Conservation (phyloP, 306 rosid genomes). For the Acacia crassicarpa region DNA sequence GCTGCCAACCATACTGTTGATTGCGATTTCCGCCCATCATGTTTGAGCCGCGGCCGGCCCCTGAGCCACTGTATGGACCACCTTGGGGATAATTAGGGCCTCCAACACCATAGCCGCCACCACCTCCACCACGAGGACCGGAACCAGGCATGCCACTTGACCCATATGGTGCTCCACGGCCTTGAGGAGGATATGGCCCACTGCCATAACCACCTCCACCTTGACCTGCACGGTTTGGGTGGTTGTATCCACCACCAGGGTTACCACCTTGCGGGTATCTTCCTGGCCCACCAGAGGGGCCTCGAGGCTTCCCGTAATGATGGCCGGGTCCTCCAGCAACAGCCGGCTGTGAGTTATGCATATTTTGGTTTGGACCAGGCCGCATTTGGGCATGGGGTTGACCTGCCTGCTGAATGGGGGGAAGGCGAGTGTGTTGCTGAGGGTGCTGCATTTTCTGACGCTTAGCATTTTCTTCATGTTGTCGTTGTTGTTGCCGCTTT, state of each 20-base stretch:
- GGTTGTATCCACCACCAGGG: slow-evolving; percentile 43
- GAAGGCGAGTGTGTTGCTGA: slow-evolving; percentile 36
- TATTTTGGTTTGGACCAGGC: slow-evolving; percentile 47
- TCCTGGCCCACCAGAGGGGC: slow-evolving; percentile 44
- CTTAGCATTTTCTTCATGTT: slow-evolving; percentile 61
- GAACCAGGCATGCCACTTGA: slow-evolving; percentile 58
- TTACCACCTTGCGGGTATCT: slow-evolving; percentile 48
- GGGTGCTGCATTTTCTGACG: slow-evolving; percentile 59
- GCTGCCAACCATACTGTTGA: slow-evolving; percentile 39
- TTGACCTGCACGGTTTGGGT: slow-evolving; percentile 42
- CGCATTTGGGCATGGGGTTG: slow-evolving; percentile 38
- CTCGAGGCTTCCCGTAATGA: slow-evolving; percentile 47
- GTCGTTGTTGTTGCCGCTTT: slow-evolving; percentile 69
- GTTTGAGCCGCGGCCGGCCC: slow-evolving; percentile 47
- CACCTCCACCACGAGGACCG: slow-evolving; percentile 61
- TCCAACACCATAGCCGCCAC: slow-evolving; percentile 54
- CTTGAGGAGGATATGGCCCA: slow-evolving; percentile 69
- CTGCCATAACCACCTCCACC: slow-evolving; percentile 48
- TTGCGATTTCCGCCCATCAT: slow-evolving; percentile 51
- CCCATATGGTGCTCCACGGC: slow-evolving; percentile 62
- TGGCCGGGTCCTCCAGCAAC: slow-evolving; percentile 47
- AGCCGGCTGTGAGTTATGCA: slow-evolving; percentile 41
- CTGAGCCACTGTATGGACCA: slow-evolving; percentile 57
- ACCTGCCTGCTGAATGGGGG: slow-evolving; percentile 47
- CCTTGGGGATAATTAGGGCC: slow-evolving; percentile 56